Conservation (phyloP, 2,329 filamentous ascomycete genomes). For the Clarireedia homoeocarpa region DNA sequence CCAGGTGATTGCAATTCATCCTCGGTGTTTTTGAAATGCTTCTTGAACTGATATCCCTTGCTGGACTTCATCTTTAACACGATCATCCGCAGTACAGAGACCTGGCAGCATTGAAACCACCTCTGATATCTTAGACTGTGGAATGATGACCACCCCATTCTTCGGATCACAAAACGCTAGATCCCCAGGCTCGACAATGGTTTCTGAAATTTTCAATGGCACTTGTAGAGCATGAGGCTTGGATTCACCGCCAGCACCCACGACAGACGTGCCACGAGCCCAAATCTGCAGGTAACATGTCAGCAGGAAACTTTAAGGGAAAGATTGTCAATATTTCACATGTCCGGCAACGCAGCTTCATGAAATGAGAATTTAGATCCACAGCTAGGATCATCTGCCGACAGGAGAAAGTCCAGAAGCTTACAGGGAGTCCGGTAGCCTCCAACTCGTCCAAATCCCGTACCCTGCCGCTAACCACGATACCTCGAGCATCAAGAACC, state of each 20-base stretch:
- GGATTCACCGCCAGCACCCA: constrained; percentile 48
- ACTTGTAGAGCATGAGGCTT: constrained; percentile 47
- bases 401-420: constrained; percentile 22
- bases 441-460: constrained; percentile 57
- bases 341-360: neutral
- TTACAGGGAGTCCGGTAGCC: constrained; percentile 47
- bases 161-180: constrained; percentile 60
- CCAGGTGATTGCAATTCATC: neutral
- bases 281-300: constrained; percentile 39
- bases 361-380: neutral
- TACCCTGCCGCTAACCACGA: constrained; percentile 61
- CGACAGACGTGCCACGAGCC: constrained; percentile 47
- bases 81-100: constrained; percentile 42
- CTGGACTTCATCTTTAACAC: constrained; percentile 57
- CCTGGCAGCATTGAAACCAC: constrained; percentile 46
- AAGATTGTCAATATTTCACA: neutral
- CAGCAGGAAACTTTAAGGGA: neutral
- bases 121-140: constrained; percentile 48
- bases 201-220: constrained; percentile 37
- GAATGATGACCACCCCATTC: constrained; percentile 66
- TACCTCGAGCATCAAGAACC: constrained; percentile 48
- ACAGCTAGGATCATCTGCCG: neutral
- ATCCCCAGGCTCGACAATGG: constrained; percentile 47
- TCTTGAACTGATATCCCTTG: constrained; percentile 55
- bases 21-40: constrained; percentile 46